A percentile compares a stretch with the other conserved stretches of the same genome.
These are phyloP conservation scores for Boletus subparvulus DNA, from an alignment of 768 basidiomycete species.

Conservation along the genomic window DNA sequence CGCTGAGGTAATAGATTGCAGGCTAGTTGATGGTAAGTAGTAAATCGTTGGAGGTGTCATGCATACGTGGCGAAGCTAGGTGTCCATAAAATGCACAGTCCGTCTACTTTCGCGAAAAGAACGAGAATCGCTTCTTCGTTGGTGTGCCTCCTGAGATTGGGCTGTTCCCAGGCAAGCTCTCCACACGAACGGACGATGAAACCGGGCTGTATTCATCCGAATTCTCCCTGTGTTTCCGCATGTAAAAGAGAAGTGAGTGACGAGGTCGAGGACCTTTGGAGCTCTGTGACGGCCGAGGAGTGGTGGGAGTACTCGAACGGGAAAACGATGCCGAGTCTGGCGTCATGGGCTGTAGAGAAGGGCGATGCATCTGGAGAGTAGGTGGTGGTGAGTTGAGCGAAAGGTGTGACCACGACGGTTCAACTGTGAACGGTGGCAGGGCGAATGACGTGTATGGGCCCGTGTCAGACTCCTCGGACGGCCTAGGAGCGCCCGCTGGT, in stretches of 20 bases:
- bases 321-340: conserved; percentile 33
- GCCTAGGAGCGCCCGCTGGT: conserved; percentile 14
- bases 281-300: conserved; percentile 23
- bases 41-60: conserved; percentile 20
- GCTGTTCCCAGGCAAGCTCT: conserved; percentile 11
- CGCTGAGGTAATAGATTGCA: conserved; percentile 17
- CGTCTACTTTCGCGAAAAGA: conserved; percentile 33
- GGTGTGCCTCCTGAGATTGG: conserved; percentile 1
- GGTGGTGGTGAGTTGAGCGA: conserved; percentile 22
- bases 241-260: conserved; percentile 32
- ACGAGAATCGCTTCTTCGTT: conserved; percentile 29
- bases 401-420: conserved; percentile 18
- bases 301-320: conserved; percentile 32
- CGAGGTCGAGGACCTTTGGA: conserved; percentile 28
- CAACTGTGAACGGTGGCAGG: conserved; percentile 26
- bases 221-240: conserved; percentile 26
- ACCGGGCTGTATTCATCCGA: conserved; percentile 23
- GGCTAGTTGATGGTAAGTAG: conserved; percentile 12
- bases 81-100: conserved; percentile 10
- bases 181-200: conserved; percentile 24
- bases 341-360: conserved; percentile 30
- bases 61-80: conserved; percentile 10
- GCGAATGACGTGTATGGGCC: conserved; percentile 35
- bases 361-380: conserved; percentile 21
- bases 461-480: conserved; percentile 35